These are phyloP conservation scores for Aurantiochytrium sp. DNA, from an alignment of 108 stramenopile species.

Conservation along the genomic window DNA sequence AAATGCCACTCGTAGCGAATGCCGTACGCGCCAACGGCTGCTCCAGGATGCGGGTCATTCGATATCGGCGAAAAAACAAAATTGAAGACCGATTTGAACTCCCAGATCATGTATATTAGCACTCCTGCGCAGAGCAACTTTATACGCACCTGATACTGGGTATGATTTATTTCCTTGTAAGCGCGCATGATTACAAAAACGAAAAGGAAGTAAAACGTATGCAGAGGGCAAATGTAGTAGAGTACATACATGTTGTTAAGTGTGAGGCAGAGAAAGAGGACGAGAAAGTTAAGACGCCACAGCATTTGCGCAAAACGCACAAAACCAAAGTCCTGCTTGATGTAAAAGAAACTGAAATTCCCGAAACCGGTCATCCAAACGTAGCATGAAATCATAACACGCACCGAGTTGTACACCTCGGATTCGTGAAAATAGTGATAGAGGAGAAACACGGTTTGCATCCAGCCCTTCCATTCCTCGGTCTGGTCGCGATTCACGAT, in stretches of 20 bases:
- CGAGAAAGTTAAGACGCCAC: conserved; percentile 92
- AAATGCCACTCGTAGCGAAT: conserved; percentile 95
- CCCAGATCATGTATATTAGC: conserved; percentile 78
- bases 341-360: conserved; percentile 84
- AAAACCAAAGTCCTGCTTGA: conserved; percentile 75
- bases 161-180: conserved; percentile 62
- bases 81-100: conserved; percentile 65
- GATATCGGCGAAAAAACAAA: conserved; percentile 69
- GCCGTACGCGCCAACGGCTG: conserved; percentile 50
- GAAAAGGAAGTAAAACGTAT: conserved; percentile 92
- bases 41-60: conserved; percentile 65
- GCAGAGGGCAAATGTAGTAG: conserved; percentile 94
- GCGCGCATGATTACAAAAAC: conserved; percentile 82
- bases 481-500: conserved; percentile 91
- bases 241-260: conserved; percentile 90
- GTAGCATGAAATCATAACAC: conserved; percentile 93
- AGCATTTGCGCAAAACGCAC: conserved; percentile 90
- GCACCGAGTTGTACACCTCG: conserved; percentile 87
- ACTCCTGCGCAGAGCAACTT: conserved; percentile 68
- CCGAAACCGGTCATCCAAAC: conserved; percentile 99
- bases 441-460: conserved; percentile 94
- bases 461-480: conserved; percentile 99
- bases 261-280: conserved; percentile 74
- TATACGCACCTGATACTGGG: conserved; percentile 72
- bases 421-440: conserved; percentile 94